These are phyloP conservation scores for Prorocentrum cordatum DNA, from an alignment of 169 alveolate genomes.

Conservation along the genomic window DNA sequence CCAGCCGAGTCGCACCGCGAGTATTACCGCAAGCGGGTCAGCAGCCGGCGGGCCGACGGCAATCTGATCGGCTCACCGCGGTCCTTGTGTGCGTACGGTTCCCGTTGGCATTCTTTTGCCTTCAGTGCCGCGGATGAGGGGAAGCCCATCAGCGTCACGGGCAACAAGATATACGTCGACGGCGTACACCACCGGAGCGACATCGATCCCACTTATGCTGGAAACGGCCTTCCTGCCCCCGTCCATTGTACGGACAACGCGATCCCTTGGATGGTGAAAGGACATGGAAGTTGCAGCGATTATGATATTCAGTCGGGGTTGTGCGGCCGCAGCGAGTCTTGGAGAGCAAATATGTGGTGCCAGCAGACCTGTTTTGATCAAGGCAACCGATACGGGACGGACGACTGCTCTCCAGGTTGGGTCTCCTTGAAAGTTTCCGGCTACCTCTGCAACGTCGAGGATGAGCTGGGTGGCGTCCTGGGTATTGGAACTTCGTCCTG, in stretches of 20 bases:
- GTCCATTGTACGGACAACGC: too few species aligned
- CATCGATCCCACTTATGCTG: neutral
- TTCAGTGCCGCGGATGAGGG: constrained; percentile 19
- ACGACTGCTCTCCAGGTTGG: constrained; percentile 50
- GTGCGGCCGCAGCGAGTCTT: constrained; percentile 13
- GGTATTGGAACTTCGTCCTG: too few species aligned
- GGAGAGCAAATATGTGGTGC: constrained; percentile 5
- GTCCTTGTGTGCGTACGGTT: constrained; percentile 22
- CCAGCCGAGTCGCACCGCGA: constrained; percentile 9
- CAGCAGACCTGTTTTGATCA: constrained; percentile 37
- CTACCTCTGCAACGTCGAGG: too few species aligned
- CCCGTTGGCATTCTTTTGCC: constrained; percentile 31
- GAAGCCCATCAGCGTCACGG: neutral
- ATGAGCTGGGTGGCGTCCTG: too few species aligned
- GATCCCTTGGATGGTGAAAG: too few species aligned
- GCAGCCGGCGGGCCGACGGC: too few species aligned
- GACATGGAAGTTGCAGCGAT: too few species aligned
- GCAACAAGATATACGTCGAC: neutral
- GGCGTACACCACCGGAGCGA: neutral
- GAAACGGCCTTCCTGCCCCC: too few species aligned
- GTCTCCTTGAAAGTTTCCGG: too few species aligned
- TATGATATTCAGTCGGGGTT: too few species aligned
- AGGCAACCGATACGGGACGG: constrained; percentile 13
- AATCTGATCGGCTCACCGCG: constrained; percentile 14
- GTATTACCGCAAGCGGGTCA: too few species aligned